phyloP scores from a whole-genome alignment of 257 asterid genomes.

The Vinca minor region DNA sequence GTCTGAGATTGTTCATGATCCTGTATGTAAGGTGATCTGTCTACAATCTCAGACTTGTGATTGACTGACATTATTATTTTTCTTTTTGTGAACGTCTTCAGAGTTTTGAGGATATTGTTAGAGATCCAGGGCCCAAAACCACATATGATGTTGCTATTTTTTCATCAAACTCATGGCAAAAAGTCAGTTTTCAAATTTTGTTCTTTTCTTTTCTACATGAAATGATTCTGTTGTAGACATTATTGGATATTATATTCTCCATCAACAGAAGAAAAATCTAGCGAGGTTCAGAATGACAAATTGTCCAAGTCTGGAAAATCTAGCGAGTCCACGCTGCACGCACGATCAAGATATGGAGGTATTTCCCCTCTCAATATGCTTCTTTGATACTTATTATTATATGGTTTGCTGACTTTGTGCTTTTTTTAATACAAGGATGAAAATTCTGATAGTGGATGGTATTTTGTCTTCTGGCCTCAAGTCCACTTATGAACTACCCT shows the following conservation, averaged over 20 bases:
- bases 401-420: slow-evolving; percentile 6
- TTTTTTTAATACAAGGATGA: slow-evolving; percentile 32
- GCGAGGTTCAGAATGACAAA: slow-evolving; percentile 18
- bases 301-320: slow-evolving; percentile 19
- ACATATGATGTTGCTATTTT: slow-evolving; percentile 60
- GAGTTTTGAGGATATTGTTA: slow-evolving; percentile 28
- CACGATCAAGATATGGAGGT: slow-evolving; percentile 45
- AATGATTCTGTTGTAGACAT: neutral
- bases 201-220: neutral
- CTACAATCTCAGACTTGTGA: too few relatives aligned
- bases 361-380: slow-evolving; percentile 13
- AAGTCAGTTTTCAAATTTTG: slow-evolving; percentile 22
- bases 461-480: slow-evolving; percentile 58
- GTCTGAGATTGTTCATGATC: too few relatives aligned
- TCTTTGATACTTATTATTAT: neutral
- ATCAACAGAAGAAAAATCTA: slow-evolving; percentile 34
- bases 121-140: slow-evolving; percentile 55
- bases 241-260: slow-evolving; percentile 5
- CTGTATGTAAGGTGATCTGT: too few relatives aligned
- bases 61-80: too few relatives aligned
- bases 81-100: too few relatives aligned
- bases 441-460: slow-evolving; percentile 61
- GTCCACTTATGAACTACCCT: slow-evolving; percentile 64
- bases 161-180: slow-evolving; percentile 58
- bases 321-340: slow-evolving; percentile 16